These are phyloP conservation scores for Plasmopara halstedii DNA, from an alignment of 352 stramenopile species.

Conservation along the genomic window DNA sequence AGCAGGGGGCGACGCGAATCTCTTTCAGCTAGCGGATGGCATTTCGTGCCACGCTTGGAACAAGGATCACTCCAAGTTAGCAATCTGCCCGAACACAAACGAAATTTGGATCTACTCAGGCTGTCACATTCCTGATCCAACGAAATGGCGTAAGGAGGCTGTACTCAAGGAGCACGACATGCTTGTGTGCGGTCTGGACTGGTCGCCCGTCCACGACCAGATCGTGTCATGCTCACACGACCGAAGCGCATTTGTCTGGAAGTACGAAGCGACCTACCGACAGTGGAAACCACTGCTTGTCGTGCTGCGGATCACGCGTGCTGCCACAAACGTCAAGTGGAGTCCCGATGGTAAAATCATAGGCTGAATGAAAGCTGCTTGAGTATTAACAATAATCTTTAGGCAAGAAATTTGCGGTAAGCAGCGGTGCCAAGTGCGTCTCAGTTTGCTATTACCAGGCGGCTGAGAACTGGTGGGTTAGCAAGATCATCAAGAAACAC, in stretches of 20 bases:
- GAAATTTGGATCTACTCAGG: constrained; percentile 90
- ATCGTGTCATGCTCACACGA: constrained; percentile 94
- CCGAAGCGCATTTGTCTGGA: constrained; percentile 93
- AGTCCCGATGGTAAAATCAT: constrained; percentile 68
- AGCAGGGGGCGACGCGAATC: constrained; percentile 34
- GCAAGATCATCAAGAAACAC: constrained; percentile 96
- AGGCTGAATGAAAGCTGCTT: background rate
- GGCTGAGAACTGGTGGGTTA: constrained; percentile 92
- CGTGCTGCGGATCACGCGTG: constrained; percentile 88
- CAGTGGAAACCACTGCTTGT: constrained; percentile 90
- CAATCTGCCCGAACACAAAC: constrained; percentile 89
- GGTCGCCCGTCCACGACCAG: constrained; percentile 89
- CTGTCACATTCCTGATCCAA: constrained; percentile 63
- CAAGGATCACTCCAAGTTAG: constrained; percentile 83
- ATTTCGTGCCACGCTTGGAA: constrained; percentile 92
- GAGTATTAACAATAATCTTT: constrained; percentile 2
- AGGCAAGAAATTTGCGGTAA: constrained; percentile 92
- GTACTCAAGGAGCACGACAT: constrained; percentile 91
- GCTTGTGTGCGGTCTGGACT: constrained; percentile 89
- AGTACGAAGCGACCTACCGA: constrained; percentile 73
- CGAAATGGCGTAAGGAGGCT: constrained; percentile 79
- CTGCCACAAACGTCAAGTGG: constrained; percentile 92
- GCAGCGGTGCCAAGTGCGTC: constrained; percentile 89
- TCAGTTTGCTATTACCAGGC: constrained; percentile 91
- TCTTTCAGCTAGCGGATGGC: constrained; percentile 73